Base-by-base conservation (phyloP, 306 rosid genomes). In the Carpinus viminea region DNA sequence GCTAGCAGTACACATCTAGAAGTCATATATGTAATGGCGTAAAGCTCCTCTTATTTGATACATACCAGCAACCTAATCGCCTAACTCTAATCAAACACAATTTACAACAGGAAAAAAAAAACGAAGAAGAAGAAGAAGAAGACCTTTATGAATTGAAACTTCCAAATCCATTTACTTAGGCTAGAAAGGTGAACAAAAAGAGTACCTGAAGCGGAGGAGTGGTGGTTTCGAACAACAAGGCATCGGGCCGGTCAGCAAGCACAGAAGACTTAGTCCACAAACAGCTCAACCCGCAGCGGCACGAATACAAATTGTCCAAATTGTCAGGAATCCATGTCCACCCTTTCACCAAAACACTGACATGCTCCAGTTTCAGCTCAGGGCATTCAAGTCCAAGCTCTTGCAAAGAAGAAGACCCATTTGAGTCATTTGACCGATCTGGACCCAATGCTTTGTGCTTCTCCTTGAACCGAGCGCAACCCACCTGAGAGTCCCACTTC, bases 291-390 rank as follows among this genome's bases (percentile, higher is more conserved):
- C 97, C 99, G 72, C 98, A 93, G 0, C 69, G 43, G 72, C 99
- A 92, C n/a, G 93, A 86, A 57, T 95, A 95, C 85, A 91, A 77
- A 74, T 89, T 95, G 69, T 95, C 98, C 81, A 95, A 82, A 87
- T 88, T 93, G 87, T 95, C 97, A 76, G 99, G 98, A 83, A 95
- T 85, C 99, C 99, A 95, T 75, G 96, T 90, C 98, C 98, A 91
- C 57, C 93, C 91, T 87, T 93, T 95, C 24, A 95, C 97, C 88
- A 93, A 78, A 71, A 95, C 81, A 28, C 88, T 85, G 36, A 95
- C 93, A 55, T 91, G 92, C 24, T 85, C 82, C 75, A 84, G 45
- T 26, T 75, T 75, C 80, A 85, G 76, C 7, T 84, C 85, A 13
- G 79, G 76, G 50, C 98, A 93, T 4, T 60, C 74, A 1, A 79